Base-by-base conservation (phyloP, 305 asterid genomes). In the Fraxinus floribunda region DNA sequence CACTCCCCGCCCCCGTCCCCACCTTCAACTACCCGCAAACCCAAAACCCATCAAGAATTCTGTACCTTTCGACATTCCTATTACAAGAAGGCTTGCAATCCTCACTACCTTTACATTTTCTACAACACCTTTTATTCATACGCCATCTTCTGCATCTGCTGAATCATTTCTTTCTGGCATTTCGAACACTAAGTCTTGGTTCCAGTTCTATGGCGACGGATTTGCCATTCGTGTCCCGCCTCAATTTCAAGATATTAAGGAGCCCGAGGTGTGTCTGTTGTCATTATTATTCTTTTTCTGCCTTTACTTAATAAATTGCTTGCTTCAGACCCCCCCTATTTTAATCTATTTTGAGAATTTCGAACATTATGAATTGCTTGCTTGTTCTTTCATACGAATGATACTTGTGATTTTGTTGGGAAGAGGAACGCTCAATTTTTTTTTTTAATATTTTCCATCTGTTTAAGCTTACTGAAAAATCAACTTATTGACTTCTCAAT, bases 151-250 rank as follows among this genome's bases (percentile, higher is more conserved):
- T 15, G 82, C 86, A 26, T 73, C 38, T 3, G 91, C 94, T 85
- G 87, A 86, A 83, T 76, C 91, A 8, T 90, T 93, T 84, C 91
- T 94, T 22, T 90, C 97, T 9, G 98, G 95, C 75, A 93, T 96
- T 83, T 88, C 90, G 52, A 96, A 89, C 82, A 94, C 99, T 76
- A 93, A 86, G 88, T 90, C 97, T 22, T 96, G 98, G 99, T 89
- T 91, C 89, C 97, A 88, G 81, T 94, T 90, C 88, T 94, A 88
- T 72, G 99, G 98, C 29, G 90, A 90, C 75, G 99, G 99, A 15
- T 96, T 96, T 46, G 86, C 97, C 24, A 93, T 96, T 87, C 93
- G 99, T 0, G 92, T 96, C 41, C 99, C 98, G 5, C 98, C 99
- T 46, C 84, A 90, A 38, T 96, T 96, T 84, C 78, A 93, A 78